Evolutionary conservation across 768 basidiomycete species (phyloP), one percentile per base, ranked within the genome.

Genomic region (Collybia sp.): DNA sequence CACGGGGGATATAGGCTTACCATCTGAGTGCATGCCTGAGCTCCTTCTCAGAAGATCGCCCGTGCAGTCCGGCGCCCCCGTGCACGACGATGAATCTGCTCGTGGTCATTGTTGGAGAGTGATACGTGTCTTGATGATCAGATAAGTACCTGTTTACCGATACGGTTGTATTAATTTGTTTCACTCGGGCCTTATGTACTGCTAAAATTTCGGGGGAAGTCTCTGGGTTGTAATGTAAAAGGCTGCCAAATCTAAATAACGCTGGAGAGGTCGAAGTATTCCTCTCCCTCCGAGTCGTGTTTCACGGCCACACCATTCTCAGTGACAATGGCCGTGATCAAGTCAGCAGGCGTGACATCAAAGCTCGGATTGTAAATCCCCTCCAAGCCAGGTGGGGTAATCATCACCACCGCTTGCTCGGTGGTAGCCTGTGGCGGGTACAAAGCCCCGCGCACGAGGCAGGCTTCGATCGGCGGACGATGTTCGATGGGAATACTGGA

Each of bases 271-370:
- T 93, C 85, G 55, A 92, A 89, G 18, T 49, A 58, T 2, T 59
- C 61, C 48, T 73, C 69, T 17, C 83, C 83, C 6, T 75, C 75
- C n/a, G n/a, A n/a, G n/a, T n/a, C 25, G 47, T 67, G 67, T 57
- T 83, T 85, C 47, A 85, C 79, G 3, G 90, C 91, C 30, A 96
- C 92, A 6, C 95, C 93, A 54, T 88, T 92, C 69, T 98, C 95
- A 2, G 93, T 97, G 11, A 94, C 93, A 42, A 98, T 88, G 25
- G 88, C 90, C n/a, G 84, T 88, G 52, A 98, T 96, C 36, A 97
- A 70, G 48, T 88, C 85, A 2, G 93, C 91, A 0, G 94, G 93
- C 0, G 95, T 97, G 12, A 98, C 93, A 60, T 98, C 95, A 65
- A 97, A 98, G 52, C 89, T 91, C 1, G 95, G 93, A 63, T 96